Percentiles rank a stretch among this genome's conserved stretches.
phyloP scores from a whole-genome alignment of 2,329 filamentous ascomycete genomes.

The Aspergillus thermomutatus region DNA sequence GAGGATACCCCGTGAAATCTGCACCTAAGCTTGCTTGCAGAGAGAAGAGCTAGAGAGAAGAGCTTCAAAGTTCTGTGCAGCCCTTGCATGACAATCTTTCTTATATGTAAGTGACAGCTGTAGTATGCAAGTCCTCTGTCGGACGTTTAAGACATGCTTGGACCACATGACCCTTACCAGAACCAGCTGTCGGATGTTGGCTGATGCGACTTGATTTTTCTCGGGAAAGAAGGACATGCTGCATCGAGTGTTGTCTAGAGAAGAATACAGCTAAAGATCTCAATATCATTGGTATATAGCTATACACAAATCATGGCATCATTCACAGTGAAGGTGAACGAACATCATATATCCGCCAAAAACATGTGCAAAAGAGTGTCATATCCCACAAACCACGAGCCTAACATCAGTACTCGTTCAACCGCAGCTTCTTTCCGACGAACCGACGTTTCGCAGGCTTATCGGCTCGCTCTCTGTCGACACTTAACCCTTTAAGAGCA shows the following conservation, averaged over 20 bases:
- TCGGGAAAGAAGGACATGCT: too few species aligned
- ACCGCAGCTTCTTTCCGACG: slow-evolving; percentile 48
- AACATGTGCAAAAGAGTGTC: not conserved
- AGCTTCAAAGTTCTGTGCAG: not conserved
- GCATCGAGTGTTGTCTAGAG: not conserved
- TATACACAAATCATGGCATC: not conserved
- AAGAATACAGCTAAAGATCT: not conserved
- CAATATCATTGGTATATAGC: not conserved
- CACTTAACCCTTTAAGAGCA: slow-evolving; percentile 65
- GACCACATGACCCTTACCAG: not conserved
- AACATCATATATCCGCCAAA: not conserved
- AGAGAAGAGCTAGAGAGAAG: not conserved
- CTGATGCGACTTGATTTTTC: not conserved
- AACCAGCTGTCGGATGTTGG: not conserved
- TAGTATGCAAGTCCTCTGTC: not conserved
- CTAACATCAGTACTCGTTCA: slow-evolving; percentile 42
- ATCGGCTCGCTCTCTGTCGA: slow-evolving; percentile 35
- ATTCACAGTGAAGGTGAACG: not conserved
- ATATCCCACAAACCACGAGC: not conserved
- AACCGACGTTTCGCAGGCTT: slow-evolving; percentile 38
- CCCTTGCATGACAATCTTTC: not conserved
- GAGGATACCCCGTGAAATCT: not conserved
- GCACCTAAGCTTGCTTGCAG: not conserved
- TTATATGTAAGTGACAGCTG: not conserved
- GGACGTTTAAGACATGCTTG: not conserved